Conservation (phyloP, 768 basidiomycete species). For the Sistotremastrum niveocremeum region DNA sequence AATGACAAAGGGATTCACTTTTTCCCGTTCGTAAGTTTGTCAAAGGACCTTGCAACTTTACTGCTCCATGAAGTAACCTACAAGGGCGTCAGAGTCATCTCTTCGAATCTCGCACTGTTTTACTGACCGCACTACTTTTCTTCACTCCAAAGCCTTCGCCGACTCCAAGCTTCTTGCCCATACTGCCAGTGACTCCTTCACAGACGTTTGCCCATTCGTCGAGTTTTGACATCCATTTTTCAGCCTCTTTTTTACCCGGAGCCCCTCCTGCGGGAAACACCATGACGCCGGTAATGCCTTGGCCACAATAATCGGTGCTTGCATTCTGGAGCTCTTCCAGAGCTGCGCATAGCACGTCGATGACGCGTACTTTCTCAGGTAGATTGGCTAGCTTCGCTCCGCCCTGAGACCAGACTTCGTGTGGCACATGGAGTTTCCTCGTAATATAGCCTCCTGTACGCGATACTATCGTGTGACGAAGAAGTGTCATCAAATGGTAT, state of each 20-base stretch:
- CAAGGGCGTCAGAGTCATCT: background rate
- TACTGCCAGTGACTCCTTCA: conserved; percentile 65
- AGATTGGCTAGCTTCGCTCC: conserved; percentile 75
- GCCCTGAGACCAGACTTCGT: conserved; percentile 83
- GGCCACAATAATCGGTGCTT: conserved; percentile 65
- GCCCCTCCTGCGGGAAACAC: conserved; percentile 25
- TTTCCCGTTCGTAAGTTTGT: conserved; percentile 81
- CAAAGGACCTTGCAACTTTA: conserved; percentile 60
- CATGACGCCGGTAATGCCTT: conserved; percentile 34
- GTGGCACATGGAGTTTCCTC: conserved; percentile 73
- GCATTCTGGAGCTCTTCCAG: conserved; percentile 64
- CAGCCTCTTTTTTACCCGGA: conserved; percentile 63
- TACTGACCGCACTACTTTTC: conserved; percentile 50
- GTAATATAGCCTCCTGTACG: conserved; percentile 82
- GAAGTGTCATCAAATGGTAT: conserved; percentile 79
- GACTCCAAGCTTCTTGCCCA: conserved; percentile 79
- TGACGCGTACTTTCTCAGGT: conserved; percentile 75
- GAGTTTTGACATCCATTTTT: conserved; percentile 61
- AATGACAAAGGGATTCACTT: conserved; percentile 37
- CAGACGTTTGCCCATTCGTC: conserved; percentile 73
- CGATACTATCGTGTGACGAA: conserved; percentile 66
- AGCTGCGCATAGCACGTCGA: conserved; percentile 65
- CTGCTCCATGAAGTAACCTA: conserved; percentile 56
- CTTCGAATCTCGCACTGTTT: background rate
- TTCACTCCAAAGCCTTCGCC: conserved; percentile 78